Evolutionary conservation across 1,139 yeast species (phyloP), one percentile per base, ranked within the genome.

Genomic region (Geotrichum carabidarum): DNA sequence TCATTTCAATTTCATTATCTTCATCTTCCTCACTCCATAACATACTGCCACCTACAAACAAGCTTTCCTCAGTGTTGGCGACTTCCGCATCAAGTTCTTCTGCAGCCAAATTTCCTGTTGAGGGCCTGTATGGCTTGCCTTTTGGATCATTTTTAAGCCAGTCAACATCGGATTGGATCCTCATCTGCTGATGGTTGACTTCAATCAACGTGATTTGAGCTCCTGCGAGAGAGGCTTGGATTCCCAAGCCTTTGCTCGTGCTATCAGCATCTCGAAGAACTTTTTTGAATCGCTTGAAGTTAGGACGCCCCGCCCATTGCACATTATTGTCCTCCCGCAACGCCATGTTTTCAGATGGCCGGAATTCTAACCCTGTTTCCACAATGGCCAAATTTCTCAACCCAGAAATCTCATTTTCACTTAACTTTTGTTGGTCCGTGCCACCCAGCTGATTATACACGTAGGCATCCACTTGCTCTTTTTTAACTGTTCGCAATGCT

Each of bases 271-370:
- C 18, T 8, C 31, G 27, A 9, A n/a, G 30, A 15, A 14, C 15
- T 40, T 17, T 47, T 12, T n/a, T 11, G 22, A 53, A 53, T 22
- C 27, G 36, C 18, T 53, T 53, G 50, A 48, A 53, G 27, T 53
- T 53, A 2, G 52, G 53, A 4, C 56, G 46, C 12, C 53, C 53
- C 8, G 40, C 45, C 55, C 55, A 52, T 35, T 30, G 45, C 11
- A 35, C 34, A 9, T 27, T 42, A 2, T 22, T 11, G 14, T 27
- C 32, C 48, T 15, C 22, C 30, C n/a, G 38, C 9, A 22, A 12
- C 22, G 36, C 11, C 14, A 5, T 14, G 12, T 41, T 17, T 37
- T 44, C 27, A 7, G 43, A 2, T 3, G 44, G 36, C 8, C 38
- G 44, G n/a, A 14, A 14, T 12, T 8, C 15, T n/a, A 27, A 9